phyloP scores from a whole-genome alignment of 495 filamentous ascomycete genomes.

The Aspergillus asperescens region DNA sequence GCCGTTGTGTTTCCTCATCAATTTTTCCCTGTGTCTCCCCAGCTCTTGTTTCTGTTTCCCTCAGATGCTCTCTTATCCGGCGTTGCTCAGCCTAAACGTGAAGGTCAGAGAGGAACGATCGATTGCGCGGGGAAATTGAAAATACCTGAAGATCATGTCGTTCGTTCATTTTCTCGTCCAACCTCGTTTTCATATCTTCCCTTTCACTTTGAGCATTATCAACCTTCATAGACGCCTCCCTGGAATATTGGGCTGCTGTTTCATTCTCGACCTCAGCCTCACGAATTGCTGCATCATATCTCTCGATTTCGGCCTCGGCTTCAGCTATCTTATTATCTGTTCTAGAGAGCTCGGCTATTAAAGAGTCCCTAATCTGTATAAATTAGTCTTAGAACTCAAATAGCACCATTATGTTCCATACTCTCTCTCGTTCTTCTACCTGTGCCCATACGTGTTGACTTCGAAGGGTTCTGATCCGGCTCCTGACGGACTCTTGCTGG shows the following conservation, averaged over 20 bases:
- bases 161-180: constrained; percentile 38
- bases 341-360: constrained; percentile 30
- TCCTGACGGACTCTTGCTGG: constrained; percentile 51
- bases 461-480: constrained; percentile 45
- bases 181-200: constrained; percentile 32
- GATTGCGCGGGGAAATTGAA: not conserved
- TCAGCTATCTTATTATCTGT: constrained; percentile 37
- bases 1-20: constrained; percentile 42
- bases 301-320: constrained; percentile 35
- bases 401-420: constrained; percentile 15
- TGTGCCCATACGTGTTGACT: constrained; percentile 69
- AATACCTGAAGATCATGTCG: constrained; percentile 45
- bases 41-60: constrained; percentile 39
- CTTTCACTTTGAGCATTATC: constrained; percentile 41
- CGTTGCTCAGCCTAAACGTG: constrained; percentile 47
- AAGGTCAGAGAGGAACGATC: constrained; percentile 13
- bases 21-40: constrained; percentile 37
- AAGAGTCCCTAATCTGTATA: constrained; percentile 30
- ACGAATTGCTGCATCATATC: constrained; percentile 39
- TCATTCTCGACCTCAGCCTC: constrained; percentile 43
- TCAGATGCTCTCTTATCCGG: constrained; percentile 42
- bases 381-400: constrained; percentile 3
- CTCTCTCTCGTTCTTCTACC: constrained; percentile 54
- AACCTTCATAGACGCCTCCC: constrained; percentile 45
- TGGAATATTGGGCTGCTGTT: constrained; percentile 50